Evolutionary conservation across 176 grass and related monocot species (phyloP), one percentile per base, ranked within the genome.

Genomic region (Urochloa ruziziensis): DNA sequence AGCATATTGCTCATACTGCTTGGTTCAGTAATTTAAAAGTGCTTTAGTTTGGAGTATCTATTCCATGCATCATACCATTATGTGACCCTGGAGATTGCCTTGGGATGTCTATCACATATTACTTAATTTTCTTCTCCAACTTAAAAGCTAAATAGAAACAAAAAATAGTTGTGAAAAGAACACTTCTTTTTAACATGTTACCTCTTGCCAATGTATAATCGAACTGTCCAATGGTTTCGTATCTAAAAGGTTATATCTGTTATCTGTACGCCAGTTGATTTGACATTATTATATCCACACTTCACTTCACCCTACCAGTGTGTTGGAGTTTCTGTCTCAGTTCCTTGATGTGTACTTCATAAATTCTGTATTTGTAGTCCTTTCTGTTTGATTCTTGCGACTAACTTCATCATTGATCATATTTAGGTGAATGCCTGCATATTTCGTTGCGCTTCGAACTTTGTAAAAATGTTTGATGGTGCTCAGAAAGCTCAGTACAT

Each of bases 381-480:
- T 6, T 57, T 67, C 5, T 54, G 47, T 14, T 23, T 42, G 34
- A n/a, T n/a, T n/a, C n/a, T n/a, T 21, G 14, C 16, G 28, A 43
- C 33, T 65, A 65, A 65, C 5, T 74, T 4, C 37, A 75, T 16
- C 17, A 27, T 81, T 48, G 25, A 58, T 37, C 6, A 4, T 66
- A 1, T 58, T 28, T 67, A 18, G 14, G 10, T 15, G 11, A 27
- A 59, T 67, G 33, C 27, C 62, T 11, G 46, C 7, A 46, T 12
- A 56, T 75, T 80, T 40, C 0, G 15, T 54, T 86, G 19, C 39
- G 18, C 5, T 58, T 57, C 27, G 9, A 44, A 13, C 59, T 72
- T 53, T 0, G 2, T 1, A 16, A 77, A 1, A 37, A 96, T 97
- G 95, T 93, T 94, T 74, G 92, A 91, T 44, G 75, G 78, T 70